A percentile compares a stretch with the other conserved stretches of the same genome.
phyloP scores from a whole-genome alignment of 2,329 filamentous ascomycete genomes.

The Colletotrichum lupini region DNA sequence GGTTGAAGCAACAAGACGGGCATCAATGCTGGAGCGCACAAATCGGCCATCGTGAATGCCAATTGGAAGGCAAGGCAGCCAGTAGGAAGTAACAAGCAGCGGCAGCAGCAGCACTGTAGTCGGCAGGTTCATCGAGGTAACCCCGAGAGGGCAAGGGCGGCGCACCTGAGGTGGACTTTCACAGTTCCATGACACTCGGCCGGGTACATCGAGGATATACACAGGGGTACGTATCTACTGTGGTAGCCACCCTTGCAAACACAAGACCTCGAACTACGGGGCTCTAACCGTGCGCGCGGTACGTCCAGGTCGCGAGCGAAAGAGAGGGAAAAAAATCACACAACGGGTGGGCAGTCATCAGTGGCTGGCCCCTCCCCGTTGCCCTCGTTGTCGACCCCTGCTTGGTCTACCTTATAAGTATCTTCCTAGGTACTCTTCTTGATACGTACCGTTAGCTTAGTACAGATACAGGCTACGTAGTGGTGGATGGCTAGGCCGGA shows the following conservation, averaged over 20 bases:
- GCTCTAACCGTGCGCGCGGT: conserved; percentile 44
- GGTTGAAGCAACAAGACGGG: not conserved
- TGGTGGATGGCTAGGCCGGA: conserved; percentile 5
- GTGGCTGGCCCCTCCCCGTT: conserved; percentile 23
- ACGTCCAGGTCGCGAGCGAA: conserved; percentile 25
- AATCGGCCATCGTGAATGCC: not conserved
- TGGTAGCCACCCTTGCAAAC: conserved; percentile 17
- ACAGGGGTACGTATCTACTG: not conserved
- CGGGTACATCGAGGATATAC: not conserved
- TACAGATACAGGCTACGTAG: not conserved
- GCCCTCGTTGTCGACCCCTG: conserved; percentile 9
- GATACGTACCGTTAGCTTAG: not conserved
- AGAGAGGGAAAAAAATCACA: not conserved
- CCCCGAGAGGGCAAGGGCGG: not conserved
- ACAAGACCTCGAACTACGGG: conserved; percentile 17
- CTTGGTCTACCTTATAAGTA: not conserved
- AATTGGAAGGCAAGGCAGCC: not conserved
- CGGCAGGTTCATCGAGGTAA: not conserved
- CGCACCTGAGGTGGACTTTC: not conserved
- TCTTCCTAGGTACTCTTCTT: not conserved
- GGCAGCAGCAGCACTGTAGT: not conserved
- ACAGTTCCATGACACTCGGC: not conserved
- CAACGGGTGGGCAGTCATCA: not conserved
- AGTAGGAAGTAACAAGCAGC: not conserved
- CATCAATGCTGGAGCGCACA: not conserved